These are phyloP conservation scores for Sugiyamaella lignohabitans DNA, from an alignment of 805 yeast genomes.

Conservation along the genomic window DNA sequence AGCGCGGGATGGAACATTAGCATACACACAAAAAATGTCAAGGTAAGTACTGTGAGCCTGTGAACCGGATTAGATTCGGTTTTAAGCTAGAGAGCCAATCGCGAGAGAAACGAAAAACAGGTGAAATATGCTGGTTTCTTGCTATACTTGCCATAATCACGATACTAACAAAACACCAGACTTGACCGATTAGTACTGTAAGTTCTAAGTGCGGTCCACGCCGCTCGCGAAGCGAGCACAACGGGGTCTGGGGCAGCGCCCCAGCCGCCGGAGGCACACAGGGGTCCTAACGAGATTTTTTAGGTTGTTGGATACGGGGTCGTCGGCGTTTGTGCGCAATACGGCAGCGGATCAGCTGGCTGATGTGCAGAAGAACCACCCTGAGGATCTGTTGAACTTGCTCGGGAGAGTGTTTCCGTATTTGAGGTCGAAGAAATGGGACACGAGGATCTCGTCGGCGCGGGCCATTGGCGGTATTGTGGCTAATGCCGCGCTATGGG, in stretches of 20 bases:
- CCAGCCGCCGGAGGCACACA: neutral
- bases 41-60: too few species aligned
- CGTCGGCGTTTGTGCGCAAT: constrained; percentile 85
- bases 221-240: neutral
- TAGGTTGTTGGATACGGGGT: constrained; percentile 74
- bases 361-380: constrained; percentile 88
- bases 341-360: constrained; percentile 97
- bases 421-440: constrained; percentile 82
- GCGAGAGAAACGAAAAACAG: too few species aligned
- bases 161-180: constrained; percentile 30
- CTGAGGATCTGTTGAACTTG: constrained; percentile 80
- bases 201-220: constrained; percentile 8
- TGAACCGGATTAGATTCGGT: too few species aligned
- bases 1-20: too few species aligned
- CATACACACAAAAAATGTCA: too few species aligned
- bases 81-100: too few species aligned
- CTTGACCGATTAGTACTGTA: constrained; percentile 50
- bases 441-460: constrained; percentile 91
- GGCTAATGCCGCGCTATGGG: constrained; percentile 71
- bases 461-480: constrained; percentile 92
- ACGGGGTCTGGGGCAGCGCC: neutral
- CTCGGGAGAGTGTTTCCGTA: constrained; percentile 89
- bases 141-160: too few species aligned
- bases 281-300: neutral
- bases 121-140: too few species aligned